Evolutionary conservation across 2,329 filamentous ascomycete species (phyloP), one percentile per base, ranked within the genome.

Genomic region (Penicillium sp.): DNA sequence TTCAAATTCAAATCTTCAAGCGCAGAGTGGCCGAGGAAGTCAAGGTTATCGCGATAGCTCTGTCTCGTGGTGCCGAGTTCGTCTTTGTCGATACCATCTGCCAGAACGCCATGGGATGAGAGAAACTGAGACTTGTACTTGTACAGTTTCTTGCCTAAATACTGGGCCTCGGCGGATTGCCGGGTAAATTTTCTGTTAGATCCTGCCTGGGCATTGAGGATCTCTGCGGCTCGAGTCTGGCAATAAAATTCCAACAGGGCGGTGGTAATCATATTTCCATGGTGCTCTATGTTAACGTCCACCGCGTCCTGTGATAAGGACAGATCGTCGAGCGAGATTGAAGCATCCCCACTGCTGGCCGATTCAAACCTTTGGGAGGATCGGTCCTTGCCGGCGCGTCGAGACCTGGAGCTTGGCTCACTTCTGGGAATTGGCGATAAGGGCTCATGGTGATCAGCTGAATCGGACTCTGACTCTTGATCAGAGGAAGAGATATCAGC

Each of bases 161-260:
- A 64, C 35, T 68, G 65, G 9, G 64, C 68, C 49, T 74, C 71
- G 3, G 70, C 66, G 6, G 68, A 73, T 6, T 72, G 61, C 7
- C 66, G 68, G 22, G 66, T 69, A 57, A 65, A 73, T 14, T 50
- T 56, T 41, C 57, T 58, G 18, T 55, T 56, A 11, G 62, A 66
- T 27, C 68, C 66, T 23, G 60, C 48, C 27, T 69, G 64, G 8
- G 62, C 60, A 57, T 74, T 74, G 29, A 74, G 61, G 39, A 72
- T 63, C 35, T 74, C 72, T 18, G 67, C 66, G n/a, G 72, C 72
- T 44, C 68, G 66, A 28, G 57, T 70, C 11, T 68, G 55, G 40
- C 69, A 73, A 49, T 70, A 74, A 46, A 72, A 73, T 45, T 74
- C 72, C 4, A 74, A 60, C 11, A 74, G 55, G 1, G 72, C 69